phyloP scores from a whole-genome alignment of 371 early-diverging fungal species.

The Rhizopus arrhizus region DNA sequence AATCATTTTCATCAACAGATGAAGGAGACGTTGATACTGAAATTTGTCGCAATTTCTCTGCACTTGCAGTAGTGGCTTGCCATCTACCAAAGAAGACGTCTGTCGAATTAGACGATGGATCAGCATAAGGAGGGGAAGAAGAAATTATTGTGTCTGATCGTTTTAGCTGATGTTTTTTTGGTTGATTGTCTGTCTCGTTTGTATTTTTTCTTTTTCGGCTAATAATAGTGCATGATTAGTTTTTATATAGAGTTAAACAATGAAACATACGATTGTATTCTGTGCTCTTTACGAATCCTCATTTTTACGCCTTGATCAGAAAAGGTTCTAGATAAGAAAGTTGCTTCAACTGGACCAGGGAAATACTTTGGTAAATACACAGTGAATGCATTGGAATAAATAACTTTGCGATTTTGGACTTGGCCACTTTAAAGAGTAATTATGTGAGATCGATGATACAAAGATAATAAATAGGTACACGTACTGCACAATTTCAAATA shows the following conservation, averaged over 20 bases:
- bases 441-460: not conserved
- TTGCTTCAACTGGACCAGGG: slow-evolving; percentile 81
- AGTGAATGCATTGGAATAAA: slow-evolving; percentile 65
- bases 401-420: slow-evolving; percentile 39
- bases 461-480: slow-evolving; percentile 10
- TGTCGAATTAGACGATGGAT: slow-evolving; percentile 1
- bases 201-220: slow-evolving; percentile 20
- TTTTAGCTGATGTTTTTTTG: slow-evolving; percentile 4
- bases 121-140: slow-evolving; percentile 11
- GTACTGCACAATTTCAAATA: slow-evolving; percentile 86
- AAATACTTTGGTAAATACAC: slow-evolving; percentile 89
- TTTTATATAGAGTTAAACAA: not conserved
- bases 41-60: not conserved
- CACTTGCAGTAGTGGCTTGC: slow-evolving; percentile 13
- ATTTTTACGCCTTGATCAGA: slow-evolving; percentile 55
- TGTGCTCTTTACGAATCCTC: slow-evolving; percentile 46
- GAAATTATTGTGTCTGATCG: slow-evolving; percentile 4
- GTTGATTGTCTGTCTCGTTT: slow-evolving; percentile 1
- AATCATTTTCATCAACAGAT: not conserved
- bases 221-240: slow-evolving; percentile 11
- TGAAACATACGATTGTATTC: slow-evolving; percentile 35
- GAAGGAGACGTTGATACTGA: not conserved
- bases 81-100: slow-evolving; percentile 27
- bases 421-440: slow-evolving; percentile 24
- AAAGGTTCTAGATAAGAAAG: slow-evolving; percentile 51